Base-by-base conservation (phyloP, 306 rosid genomes). In the Cicer bijugum region DNA sequence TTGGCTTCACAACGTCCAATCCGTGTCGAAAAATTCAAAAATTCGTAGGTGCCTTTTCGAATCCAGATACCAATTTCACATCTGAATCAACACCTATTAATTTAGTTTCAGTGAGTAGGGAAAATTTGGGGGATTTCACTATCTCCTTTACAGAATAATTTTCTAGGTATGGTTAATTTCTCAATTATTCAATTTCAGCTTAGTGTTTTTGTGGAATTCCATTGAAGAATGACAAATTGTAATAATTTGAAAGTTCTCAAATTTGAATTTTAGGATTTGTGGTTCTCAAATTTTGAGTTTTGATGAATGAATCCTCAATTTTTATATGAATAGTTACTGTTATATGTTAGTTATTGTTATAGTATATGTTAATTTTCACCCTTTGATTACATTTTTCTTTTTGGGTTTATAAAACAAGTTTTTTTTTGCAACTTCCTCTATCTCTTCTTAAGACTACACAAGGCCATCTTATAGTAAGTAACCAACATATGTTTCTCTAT, bases 391-490 rank as follows among this genome's bases (percentile, higher is more conserved):
- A 1, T 19, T 19, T 19, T 19, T 19, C 20, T 19, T 19, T 19
- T 19, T 19, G 20, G 1, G 1, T 19, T 19, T 19, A 19, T 19
- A 19, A 19, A 19, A 0, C 1, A 19, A 19, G 20, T 19, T 74
- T 3, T 0, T 15, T 42, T 7, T 33, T 86, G 84, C 85, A 92
- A 97, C 97, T 92, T 81, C 98, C 98, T 9, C 98, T 93, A 67
- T 93, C 98, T 4, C 90, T 93, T 67, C 89, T 92, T 65, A 92
- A 92, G 84, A 92, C 94, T 35, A 92, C 98, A 68, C 96, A 92
- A 84, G 98, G 96, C 79, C 98, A 92, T 78, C 98, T 95, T 19
- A 92, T 92, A 94, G 98, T 88, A 39, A 76, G 92, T 87, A 38
- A 44, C 48, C 35, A 6, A 66, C 8, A 6, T n/a, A 10, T 14